Conservation (phyloP, 1,139 yeast genomes). For the Saccharomyces hybrid region DNA sequence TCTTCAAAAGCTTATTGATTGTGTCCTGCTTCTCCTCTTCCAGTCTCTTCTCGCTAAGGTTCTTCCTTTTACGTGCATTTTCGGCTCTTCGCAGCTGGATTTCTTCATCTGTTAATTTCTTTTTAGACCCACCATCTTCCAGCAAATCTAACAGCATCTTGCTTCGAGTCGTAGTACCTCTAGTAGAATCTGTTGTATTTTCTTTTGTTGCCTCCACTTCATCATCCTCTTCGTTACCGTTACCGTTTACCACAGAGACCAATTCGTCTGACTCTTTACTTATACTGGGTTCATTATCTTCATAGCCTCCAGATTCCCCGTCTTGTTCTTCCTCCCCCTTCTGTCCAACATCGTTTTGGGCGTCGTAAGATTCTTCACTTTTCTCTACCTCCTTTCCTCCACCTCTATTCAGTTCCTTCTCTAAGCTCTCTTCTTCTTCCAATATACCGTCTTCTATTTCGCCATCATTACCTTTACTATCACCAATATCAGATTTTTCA, state of each 20-base stretch:
- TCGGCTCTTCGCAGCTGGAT: constrained; percentile 76
- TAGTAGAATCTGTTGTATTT: constrained; percentile 6
- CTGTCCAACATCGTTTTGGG: constrained; percentile 10
- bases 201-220: constrained; percentile 9
- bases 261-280: constrained; percentile 12
- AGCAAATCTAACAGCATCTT: constrained; percentile 22
- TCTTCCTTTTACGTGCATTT: constrained; percentile 80
- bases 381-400: constrained; percentile 9
- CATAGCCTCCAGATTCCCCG: constrained; percentile 5
- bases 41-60: constrained; percentile 69
- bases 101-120: constrained; percentile 69
- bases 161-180: constrained; percentile 4
- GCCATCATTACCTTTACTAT: constrained; percentile 3
- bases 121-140: constrained; percentile 23
- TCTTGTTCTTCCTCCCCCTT: constrained; percentile 11
- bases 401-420: constrained; percentile 8
- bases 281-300: constrained; percentile 8
- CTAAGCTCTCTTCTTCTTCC: constrained; percentile 10
- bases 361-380: background rate
- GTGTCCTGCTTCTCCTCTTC: constrained; percentile 95
- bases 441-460: constrained; percentile 7
- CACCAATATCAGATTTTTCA: background rate
- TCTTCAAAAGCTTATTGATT: constrained; percentile 71
- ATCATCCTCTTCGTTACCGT: constrained; percentile 8
- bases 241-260: constrained; percentile 2